Evolutionary conservation across 345 rosid species (phyloP).

Genomic region (Salix brachista): DNA sequence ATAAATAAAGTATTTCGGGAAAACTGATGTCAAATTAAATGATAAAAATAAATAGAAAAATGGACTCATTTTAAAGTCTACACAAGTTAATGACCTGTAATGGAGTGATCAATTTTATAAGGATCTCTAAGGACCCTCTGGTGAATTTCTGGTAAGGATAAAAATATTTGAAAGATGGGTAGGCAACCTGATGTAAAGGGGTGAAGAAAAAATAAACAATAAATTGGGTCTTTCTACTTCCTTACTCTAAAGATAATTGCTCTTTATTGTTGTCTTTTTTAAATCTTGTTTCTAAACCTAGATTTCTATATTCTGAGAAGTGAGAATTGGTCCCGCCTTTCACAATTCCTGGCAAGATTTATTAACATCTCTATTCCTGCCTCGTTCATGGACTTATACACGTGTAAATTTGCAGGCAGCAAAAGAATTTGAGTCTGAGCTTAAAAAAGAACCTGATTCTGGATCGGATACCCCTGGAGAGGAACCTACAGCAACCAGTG

Average conservation of each 20-base stretch:
- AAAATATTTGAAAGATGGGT: neutral
- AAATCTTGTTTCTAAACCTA: neutral
- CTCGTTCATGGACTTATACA: neutral
- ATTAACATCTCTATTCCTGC: neutral
- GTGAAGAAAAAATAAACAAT: neutral
- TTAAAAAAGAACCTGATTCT: slow-evolving; percentile 74
- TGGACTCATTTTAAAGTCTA: neutral
- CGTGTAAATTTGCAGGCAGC: slow-evolving; percentile 65
- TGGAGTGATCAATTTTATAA: neutral
- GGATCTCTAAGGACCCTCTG: neutral
- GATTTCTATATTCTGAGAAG: neutral
- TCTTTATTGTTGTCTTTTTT: neutral
- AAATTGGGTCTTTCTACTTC: neutral
- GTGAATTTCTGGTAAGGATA: neutral
- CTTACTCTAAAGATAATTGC: neutral
- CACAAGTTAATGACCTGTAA: neutral
- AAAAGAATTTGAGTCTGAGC: slow-evolving; percentile 90
- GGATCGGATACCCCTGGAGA: slow-evolving; percentile 31
- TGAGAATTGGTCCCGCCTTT: neutral
- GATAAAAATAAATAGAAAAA: neutral
- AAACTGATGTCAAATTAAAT: neutral
- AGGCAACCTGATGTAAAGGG: neutral
- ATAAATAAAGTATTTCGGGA: no score
- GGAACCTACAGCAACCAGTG: slow-evolving; percentile 37
- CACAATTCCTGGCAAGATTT: neutral